Base-by-base conservation (phyloP, 2,329 filamentous ascomycete species). In the Exophiala sideris region DNA sequence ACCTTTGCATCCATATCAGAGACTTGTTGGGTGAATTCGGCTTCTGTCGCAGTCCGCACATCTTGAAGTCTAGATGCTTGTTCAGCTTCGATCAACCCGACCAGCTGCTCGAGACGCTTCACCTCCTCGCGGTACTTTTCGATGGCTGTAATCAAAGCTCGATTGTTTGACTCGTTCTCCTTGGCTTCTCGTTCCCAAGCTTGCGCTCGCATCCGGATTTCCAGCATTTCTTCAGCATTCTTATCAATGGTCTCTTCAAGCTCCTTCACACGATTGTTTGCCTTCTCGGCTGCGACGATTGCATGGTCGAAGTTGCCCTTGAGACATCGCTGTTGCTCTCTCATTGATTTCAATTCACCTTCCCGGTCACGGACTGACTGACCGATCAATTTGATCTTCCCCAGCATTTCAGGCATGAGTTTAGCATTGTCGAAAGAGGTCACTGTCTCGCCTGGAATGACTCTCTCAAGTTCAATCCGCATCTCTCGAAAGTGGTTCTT, bases 211-310 rank as follows among this genome's bases (percentile, higher is more conserved):
- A 75, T 73, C 40, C 73, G 65, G n/a, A 70, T 67, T 41, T 74
- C 69, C 4, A 76, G 65, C 67, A 76, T 72, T 49, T 77, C 73
- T 18, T 71, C 67, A 4, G 72, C 70, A n/a, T 73, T 71, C n/a
- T 68, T 67, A 34, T 73, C 68, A 33, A 72, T 67, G 1, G 67
- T 65, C 9, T 69, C 65, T 57, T 76, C 73, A 5, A 76, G 62
- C 9, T 66, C 67, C 10, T 62, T 60, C 40, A 73, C 68, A 48
- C 71, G 71, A 21, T 64, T 66, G 24, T 65, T 66, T 5, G 70
- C 68, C 14, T 67, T 64, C 47, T 75, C 70, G 32, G 71, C 67
- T 16, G 70, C 67, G 33, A 65, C 51, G 16, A 76, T 58, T n/a
- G 72, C 63, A 39, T 66, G 66, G 45, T 77, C 70, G 39, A 77